Evolutionary conservation across 2,329 filamentous ascomycete genomes (phyloP).

Genomic region (Fusarium multiceps): DNA sequence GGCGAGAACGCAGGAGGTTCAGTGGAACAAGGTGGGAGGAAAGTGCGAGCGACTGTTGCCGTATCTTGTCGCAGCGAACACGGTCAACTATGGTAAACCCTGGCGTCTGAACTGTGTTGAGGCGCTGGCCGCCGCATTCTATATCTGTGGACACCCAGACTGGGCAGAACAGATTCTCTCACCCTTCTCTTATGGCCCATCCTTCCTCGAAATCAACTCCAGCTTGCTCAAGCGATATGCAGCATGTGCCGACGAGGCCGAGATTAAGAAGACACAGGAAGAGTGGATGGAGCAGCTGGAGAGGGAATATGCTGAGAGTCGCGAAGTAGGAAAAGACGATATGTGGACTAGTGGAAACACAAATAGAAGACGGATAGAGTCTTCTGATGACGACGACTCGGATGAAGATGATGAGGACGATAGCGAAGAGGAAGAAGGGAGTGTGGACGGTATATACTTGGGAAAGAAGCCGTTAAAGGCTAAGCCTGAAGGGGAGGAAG

Average conservation of each 20-base stretch:
- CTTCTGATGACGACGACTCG: slow-evolving; percentile 60
- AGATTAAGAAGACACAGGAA: slow-evolving; percentile 84
- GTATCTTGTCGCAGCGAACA: slow-evolving; percentile 95
- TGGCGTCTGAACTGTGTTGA: slow-evolving; percentile 97
- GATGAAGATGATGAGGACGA: slow-evolving; percentile 59
- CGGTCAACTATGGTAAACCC: slow-evolving; percentile 96
- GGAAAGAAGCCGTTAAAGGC: slow-evolving; percentile 61
- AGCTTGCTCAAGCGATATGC: slow-evolving; percentile 86
- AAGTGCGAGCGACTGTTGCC: slow-evolving; percentile 91
- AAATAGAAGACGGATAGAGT: slow-evolving; percentile 71
- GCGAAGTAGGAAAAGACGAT: slow-evolving; percentile 76
- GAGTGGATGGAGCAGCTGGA: slow-evolving; percentile 92
- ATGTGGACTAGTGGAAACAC: slow-evolving; percentile 93
- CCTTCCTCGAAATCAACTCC: slow-evolving; percentile 91
- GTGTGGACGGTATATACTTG: slow-evolving; percentile 69
- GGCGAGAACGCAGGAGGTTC: slow-evolving; percentile 91
- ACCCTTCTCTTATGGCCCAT: slow-evolving; percentile 87
- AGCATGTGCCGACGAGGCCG: slow-evolving; percentile 82
- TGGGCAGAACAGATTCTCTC: slow-evolving; percentile 88
- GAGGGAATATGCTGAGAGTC: slow-evolving; percentile 84
- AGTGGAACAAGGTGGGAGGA: slow-evolving; percentile 90
- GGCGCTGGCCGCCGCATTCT: slow-evolving; percentile 91
- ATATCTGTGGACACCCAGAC: slow-evolving; percentile 89
- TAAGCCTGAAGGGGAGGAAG: slow-evolving; percentile 54
- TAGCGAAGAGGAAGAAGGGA: slow-evolving; percentile 58